Evolutionary conservation across 495 filamentous ascomycete genomes (phyloP), one percentile per base, ranked within the genome.

Genomic region (Penicillium cataractarum): DNA sequence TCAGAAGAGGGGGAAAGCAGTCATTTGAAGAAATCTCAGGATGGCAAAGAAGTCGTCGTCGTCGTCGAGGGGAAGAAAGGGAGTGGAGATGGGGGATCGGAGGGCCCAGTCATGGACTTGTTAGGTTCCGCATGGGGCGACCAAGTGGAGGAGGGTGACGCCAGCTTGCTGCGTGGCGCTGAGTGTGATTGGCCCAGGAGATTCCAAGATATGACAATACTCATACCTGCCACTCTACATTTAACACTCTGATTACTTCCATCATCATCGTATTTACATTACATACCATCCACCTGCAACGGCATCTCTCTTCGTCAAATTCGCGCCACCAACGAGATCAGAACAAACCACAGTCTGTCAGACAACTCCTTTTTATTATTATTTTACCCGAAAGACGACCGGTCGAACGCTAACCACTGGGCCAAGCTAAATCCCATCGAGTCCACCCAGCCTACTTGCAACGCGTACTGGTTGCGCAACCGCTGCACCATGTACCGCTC

Each of bases 91-190:
- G 62, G 44, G 22, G 17, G 46, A 50, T 50, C 46, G 26, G 46
- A 27, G 22, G 22, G 4, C 2, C 46, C 46, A 50, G 46, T 27
- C 46, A 29, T 61, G 46, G 33, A 32, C 42, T 58, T 49, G 27
- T 52, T 52, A 57, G 49, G n/a, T n/a, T 33, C 35, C 56, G 42
- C 5, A 63, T 58, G 62, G 58, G 55, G 65, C 61, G 51, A 55
- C 39, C 49, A 56, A 61, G 66, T 71, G 71, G 71, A 70, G 69
- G 50, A 37, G 71, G 51, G 64, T 72, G 71, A 73, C 71, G 71
- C 64, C 62, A 71, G 71, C 71, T 49, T 27, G 37, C 58, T 69
- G 67, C 69, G 69, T 65, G 64, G 67, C 69, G 19, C 60, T 24
- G 12, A 17, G 19, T 6, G 7, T 49, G n/a, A 71, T 71, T 71